Percentiles rank a stretch among this genome's conserved stretches.
Conservation (phyloP, 1,284 basidiomycete species). For the Phaffia rhodozyma region DNA sequence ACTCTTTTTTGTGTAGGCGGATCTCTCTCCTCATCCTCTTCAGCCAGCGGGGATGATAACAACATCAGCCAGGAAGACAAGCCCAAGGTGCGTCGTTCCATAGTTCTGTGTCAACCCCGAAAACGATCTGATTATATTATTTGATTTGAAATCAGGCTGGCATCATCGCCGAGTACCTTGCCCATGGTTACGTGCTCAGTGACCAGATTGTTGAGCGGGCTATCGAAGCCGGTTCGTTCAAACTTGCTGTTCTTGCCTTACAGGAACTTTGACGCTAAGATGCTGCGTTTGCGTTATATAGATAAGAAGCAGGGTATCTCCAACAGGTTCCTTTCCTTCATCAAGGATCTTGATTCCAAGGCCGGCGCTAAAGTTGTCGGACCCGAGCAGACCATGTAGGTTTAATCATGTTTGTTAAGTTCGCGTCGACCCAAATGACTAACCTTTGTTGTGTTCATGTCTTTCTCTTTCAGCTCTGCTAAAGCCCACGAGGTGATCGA, state of each 20-base stretch:
- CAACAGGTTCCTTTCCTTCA: constrained; percentile 62
- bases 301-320: constrained; percentile 69
- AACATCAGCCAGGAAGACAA: constrained; percentile 37
- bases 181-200: constrained; percentile 64
- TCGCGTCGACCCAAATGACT: neutral
- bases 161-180: constrained; percentile 78
- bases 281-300: too few species aligned
- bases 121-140: too few species aligned
- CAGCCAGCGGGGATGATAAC: constrained; percentile 13
- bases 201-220: constrained; percentile 69
- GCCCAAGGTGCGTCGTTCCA: constrained; percentile 31
- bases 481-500: constrained; percentile 46
- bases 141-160: constrained; percentile 25
- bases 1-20: neutral
- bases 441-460: neutral
- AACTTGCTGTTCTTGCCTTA: too few species aligned
- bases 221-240: constrained; percentile 49
- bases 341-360: constrained; percentile 54
- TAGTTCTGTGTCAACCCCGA: too few species aligned
- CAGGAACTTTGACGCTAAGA: too few species aligned
- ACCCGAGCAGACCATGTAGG: constrained; percentile 41
- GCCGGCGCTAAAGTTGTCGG: constrained; percentile 58
- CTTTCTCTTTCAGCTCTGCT: constrained; percentile 41
- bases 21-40: constrained; percentile 17
- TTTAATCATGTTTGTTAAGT: neutral